Evolutionary conservation across 1,139 yeast genomes (phyloP).

Genomic region (Maudiozyma humilis): DNA sequence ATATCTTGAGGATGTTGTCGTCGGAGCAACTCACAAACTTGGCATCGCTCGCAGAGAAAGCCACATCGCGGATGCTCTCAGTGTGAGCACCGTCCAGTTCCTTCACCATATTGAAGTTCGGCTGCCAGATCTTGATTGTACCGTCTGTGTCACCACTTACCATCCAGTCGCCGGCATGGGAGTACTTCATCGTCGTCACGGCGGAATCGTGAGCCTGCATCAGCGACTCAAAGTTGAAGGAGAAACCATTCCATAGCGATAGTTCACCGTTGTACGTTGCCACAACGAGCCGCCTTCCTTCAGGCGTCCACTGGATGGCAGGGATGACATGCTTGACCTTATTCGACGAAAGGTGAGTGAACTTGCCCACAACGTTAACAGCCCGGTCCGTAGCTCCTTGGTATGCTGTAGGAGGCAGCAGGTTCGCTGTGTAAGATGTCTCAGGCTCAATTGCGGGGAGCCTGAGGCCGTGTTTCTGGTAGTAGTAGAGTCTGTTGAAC

Average conservation of each 20-base stretch:
- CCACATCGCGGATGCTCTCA: constrained; percentile 76
- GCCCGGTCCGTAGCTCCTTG: constrained; percentile 36
- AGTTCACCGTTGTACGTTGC: constrained; percentile 94
- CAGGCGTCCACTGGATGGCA: constrained; percentile 93
- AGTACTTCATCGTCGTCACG: constrained; percentile 67
- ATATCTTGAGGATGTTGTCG: constrained; percentile 78
- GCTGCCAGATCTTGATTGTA: constrained; percentile 89
- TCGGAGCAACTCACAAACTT: constrained; percentile 90
- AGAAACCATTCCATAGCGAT: constrained; percentile 93
- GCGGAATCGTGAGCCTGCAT: constrained; percentile 98
- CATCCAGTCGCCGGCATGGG: constrained; percentile 92
- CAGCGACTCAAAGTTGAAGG: constrained; percentile 91
- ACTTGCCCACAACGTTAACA: constrained; percentile 64
- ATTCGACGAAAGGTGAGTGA: constrained; percentile 84
- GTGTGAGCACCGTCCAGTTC: constrained; percentile 64
- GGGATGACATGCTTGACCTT: constrained; percentile 89
- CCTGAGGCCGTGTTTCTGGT: constrained; percentile 48
- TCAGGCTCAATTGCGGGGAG: constrained; percentile 67
- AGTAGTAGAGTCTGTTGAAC: constrained; percentile 63
- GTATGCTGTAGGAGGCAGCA: constrained; percentile 66
- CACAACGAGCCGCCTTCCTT: constrained; percentile 81
- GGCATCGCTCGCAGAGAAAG: constrained; percentile 83
- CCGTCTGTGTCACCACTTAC: constrained; percentile 93
- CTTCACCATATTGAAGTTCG: constrained; percentile 92
- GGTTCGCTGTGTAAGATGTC: constrained; percentile 61